A percentile compares a stretch with the other conserved stretches of the same genome.
These are phyloP conservation scores for Amylocystis lapponica DNA, from an alignment of 768 basidiomycete species.

Conservation along the genomic window DNA sequence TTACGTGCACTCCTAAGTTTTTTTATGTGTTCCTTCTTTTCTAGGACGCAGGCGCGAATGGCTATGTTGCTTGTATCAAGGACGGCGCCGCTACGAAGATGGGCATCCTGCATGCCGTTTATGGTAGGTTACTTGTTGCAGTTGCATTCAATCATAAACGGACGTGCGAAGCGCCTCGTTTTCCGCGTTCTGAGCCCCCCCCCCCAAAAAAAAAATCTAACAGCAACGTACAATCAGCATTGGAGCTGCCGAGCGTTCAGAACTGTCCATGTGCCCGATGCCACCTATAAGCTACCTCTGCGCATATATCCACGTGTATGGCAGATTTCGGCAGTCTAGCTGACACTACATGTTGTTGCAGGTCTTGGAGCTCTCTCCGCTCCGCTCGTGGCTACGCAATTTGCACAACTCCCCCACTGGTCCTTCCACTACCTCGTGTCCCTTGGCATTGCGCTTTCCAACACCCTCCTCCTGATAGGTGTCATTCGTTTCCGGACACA, in stretches of 20 bases:
- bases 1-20: not conserved
- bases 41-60: conserved; percentile 70
- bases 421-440: conserved; percentile 75
- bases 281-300: no score
- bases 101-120: conserved; percentile 62
- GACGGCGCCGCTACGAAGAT: conserved; percentile 58
- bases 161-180: no score
- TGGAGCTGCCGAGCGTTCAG: no score
- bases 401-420: conserved; percentile 61
- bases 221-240: no score
- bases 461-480: conserved; percentile 41
- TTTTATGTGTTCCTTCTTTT: not conserved
- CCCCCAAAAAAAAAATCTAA: no score
- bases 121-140: conserved; percentile 37
- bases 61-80: conserved; percentile 56
- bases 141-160: no score
- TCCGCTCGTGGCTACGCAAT: conserved; percentile 79
- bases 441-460: conserved; percentile 57
- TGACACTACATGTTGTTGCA: conserved; percentile 18
- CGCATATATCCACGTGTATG: no score
- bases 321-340: no score
- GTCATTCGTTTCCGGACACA: conserved; percentile 70
- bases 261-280: no score
- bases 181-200: no score
- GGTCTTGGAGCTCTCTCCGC: conserved; percentile 62